A percentile compares a stretch with the other conserved stretches of the same genome.
phyloP scores from a whole-genome alignment of 2,329 filamentous ascomycete species.

The Fusarium duplospermum region DNA sequence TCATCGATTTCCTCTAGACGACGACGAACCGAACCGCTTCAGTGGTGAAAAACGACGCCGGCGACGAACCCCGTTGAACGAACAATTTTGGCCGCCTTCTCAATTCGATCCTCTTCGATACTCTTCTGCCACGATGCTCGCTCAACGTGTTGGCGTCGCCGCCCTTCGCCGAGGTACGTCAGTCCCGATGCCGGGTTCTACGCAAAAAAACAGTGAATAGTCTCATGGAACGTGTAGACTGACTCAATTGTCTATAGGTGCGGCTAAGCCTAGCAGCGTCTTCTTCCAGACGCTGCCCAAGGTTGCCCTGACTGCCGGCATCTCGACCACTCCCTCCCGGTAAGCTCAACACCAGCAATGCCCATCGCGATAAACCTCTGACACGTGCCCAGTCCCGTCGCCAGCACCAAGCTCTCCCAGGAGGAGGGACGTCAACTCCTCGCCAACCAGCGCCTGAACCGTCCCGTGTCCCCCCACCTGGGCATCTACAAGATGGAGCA shows the following conservation, averaged over 20 bases:
- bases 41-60: constrained; percentile 23
- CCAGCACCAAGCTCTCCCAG: constrained; percentile 68
- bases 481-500: constrained; percentile 87
- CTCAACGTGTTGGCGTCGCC: constrained; percentile 68
- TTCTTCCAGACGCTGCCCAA: constrained; percentile 63
- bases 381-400: constrained; percentile 35
- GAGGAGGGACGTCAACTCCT: constrained; percentile 73
- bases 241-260: constrained; percentile 44
- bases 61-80: constrained; percentile 34
- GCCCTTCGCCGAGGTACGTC: constrained; percentile 69
- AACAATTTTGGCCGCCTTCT: constrained; percentile 21
- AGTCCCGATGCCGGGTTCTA: neutral
- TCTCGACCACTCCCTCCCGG: constrained; percentile 61
- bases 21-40: constrained; percentile 2
- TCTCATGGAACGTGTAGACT: constrained; percentile 25
- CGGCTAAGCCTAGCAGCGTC: constrained; percentile 57
- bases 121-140: constrained; percentile 59
- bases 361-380: neutral
- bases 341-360: constrained; percentile 45
- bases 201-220: constrained; percentile 25
- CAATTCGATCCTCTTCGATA: constrained; percentile 10
- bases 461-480: constrained; percentile 88
- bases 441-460: constrained; percentile 80
- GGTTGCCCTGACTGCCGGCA: constrained; percentile 55
- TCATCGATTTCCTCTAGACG: constrained; percentile 25